A percentile compares a stretch with the other conserved stretches of the same genome.
Conservation (phyloP, 1,284 basidiomycete genomes). For the Ceratobasidium sp. region DNA sequence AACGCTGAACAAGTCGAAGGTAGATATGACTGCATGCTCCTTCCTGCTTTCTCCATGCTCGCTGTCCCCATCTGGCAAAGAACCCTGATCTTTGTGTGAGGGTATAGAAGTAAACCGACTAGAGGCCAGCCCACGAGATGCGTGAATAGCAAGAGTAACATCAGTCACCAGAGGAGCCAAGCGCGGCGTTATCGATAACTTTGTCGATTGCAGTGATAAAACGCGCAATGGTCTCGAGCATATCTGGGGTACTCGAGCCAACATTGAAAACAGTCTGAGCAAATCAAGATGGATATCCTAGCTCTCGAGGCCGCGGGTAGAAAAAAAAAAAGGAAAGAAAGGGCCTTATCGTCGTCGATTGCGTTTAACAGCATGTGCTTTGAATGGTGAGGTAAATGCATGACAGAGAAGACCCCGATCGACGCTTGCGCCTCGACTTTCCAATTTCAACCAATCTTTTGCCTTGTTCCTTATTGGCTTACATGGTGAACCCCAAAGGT, state of each 20-base stretch:
- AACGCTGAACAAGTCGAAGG: conserved; percentile 92
- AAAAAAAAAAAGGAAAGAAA: background rate
- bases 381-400: background rate
- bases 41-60: conserved; percentile 15
- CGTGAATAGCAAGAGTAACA: background rate
- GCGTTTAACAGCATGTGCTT: background rate
- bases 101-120: background rate
- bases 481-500: no score
- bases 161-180: background rate
- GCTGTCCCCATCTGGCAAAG: background rate
- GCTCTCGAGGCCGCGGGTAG: background rate
- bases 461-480: no score
- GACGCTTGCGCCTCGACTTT: background rate
- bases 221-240: background rate
- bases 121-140: background rate
- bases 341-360: background rate
- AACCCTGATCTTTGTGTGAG: background rate
- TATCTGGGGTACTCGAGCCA: conserved; percentile 4
- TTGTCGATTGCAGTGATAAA: background rate
- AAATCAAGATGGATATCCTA: background rate
- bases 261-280: background rate
- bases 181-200: background rate
- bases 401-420: background rate
- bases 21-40: conserved; percentile 92
- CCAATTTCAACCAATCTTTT: background rate